phyloP scores from a whole-genome alignment of 2,329 filamentous ascomycete species.

The Phialophora verrucosa region DNA sequence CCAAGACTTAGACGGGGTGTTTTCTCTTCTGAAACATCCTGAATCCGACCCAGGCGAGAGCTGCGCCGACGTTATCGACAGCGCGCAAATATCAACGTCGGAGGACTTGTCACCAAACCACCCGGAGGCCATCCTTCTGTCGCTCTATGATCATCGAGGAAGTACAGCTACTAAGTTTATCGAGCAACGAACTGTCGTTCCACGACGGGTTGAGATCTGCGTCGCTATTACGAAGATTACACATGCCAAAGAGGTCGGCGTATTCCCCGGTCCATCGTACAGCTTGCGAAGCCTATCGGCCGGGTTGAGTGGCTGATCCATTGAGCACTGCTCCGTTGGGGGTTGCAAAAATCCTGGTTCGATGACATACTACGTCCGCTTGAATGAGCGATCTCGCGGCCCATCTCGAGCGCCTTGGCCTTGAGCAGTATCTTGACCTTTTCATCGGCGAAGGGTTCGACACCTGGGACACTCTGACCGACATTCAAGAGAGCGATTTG shows the following conservation, averaged over 20 bases:
- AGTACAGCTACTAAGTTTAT: slow-evolving; percentile 11
- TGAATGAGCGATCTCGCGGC: slow-evolving; percentile 69
- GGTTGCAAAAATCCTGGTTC: slow-evolving; percentile 20
- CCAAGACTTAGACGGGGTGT: not conserved
- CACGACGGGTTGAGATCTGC: slow-evolving; percentile 21
- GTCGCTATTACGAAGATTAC: slow-evolving; percentile 19
- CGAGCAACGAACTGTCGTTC: slow-evolving; percentile 8
- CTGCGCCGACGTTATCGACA: slow-evolving; percentile 9
- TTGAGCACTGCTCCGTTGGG: slow-evolving; percentile 11
- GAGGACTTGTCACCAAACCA: not conserved
- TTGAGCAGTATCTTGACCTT: slow-evolving; percentile 74
- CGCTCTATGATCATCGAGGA: slow-evolving; percentile 10
- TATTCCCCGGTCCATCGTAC: slow-evolving; percentile 23
- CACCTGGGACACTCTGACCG: slow-evolving; percentile 80
- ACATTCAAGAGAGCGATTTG: slow-evolving; percentile 85
- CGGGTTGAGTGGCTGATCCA: slow-evolving; percentile 24
- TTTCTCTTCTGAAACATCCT: slow-evolving; percentile 8
- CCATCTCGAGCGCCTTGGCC: slow-evolving; percentile 75
- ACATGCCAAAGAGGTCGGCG: slow-evolving; percentile 30
- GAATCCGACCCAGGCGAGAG: not conserved
- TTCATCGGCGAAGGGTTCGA: slow-evolving; percentile 84
- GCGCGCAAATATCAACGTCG: not conserved
- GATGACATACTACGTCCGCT: slow-evolving; percentile 31
- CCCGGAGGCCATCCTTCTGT: slow-evolving; percentile 12
- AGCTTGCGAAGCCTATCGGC: slow-evolving; percentile 27